Percentiles rank a stretch among this genome's conserved stretches.
phyloP scores from a whole-genome alignment of 495 filamentous ascomycete species.

The Penicillium turbatum region DNA sequence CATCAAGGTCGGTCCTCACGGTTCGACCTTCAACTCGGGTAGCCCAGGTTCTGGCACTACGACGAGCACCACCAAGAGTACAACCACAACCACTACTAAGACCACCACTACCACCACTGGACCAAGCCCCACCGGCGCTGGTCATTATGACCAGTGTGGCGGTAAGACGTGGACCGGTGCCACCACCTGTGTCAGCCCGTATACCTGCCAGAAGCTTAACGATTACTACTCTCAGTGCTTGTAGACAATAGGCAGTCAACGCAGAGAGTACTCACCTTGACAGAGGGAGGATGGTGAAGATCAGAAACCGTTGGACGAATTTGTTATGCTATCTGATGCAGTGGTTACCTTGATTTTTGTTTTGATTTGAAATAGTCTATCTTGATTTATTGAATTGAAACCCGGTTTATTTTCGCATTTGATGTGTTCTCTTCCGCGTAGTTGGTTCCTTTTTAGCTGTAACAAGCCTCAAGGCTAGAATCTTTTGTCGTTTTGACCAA shows the following conservation, averaged over 20 bases:
- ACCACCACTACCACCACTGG: conserved; percentile 26
- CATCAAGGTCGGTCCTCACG: conserved; percentile 65
- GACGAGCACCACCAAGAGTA: conserved; percentile 4
- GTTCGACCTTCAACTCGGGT: conserved; percentile 49
- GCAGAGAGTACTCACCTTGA: no score
- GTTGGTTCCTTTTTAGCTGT: no score
- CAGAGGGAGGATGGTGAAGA: no score
- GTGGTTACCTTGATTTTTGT: neutral
- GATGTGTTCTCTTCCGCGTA: no score
- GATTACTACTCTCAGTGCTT: conserved; percentile 47
- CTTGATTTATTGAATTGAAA: neutral
- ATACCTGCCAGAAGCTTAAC: conserved; percentile 35
- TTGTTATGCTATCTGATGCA: neutral
- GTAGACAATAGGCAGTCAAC: conserved; percentile 11
- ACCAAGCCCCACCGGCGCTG: conserved; percentile 22
- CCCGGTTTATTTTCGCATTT: neutral
- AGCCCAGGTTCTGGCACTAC: conserved; percentile 12
- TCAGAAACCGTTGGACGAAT: neutral
- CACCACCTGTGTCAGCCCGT: conserved; percentile 41
- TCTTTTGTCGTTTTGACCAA: no score
- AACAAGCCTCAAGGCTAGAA: no score
- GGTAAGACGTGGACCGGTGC: conserved; percentile 46
- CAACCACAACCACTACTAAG: conserved; percentile 16
- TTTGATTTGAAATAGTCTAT: neutral
- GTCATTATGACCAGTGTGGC: conserved; percentile 48